Evolutionary conservation across 129 eudicot genomes (phyloP), one percentile per base, ranked within the genome.

Genomic region (Escallonia herrerae): DNA sequence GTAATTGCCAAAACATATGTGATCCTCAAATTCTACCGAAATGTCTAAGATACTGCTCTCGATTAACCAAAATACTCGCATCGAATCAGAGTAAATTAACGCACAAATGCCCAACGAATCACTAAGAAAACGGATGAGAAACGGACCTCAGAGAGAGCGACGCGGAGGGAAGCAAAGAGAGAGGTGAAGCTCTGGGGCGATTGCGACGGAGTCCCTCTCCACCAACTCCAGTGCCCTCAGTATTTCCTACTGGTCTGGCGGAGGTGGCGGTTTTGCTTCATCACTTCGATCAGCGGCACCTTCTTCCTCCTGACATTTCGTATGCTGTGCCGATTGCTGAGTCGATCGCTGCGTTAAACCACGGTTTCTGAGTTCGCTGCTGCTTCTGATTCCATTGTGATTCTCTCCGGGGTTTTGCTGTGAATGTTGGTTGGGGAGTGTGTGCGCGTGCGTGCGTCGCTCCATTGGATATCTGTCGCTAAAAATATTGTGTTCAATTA

Each of bases 201-300:
- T 94, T n/a, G 93, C 95, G 51, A 76, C 40, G 6, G 97, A 94
- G 68, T 94, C 91, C 72, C 86, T 80, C 78, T 94, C 99, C 38
- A 82, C 95, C 39, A 76, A 79, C 59, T 83, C 87, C 37, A 94
- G 79, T 45, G 93, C 99, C 78, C 72, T 74, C 44, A 89, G 12
- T 3, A 94, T 80, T 60, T 94, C 90, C 75, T 72, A 56, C 59
- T 75, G 76, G 40, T 75, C 49, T 12, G 41, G 54, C 37, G 63
- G 9, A 54, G 72, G 48, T 66, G 33, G 65, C 66, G 74, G 68
- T 48, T 75, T 37, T 47, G 61, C 40, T 51, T 69, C 41, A 56
- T 43, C 82, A 58, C 43, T 22, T 57, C 14, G 22, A 43, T 61
- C 54, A 39, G 47, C 46, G 53, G 41, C 48, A 52, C 39, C 57